A percentile compares a stretch with the other conserved stretches of the same genome.
These are phyloP conservation scores for Phalaenopsis hybrid DNA, from an alignment of 116 monocot species.

Conservation along the genomic window DNA sequence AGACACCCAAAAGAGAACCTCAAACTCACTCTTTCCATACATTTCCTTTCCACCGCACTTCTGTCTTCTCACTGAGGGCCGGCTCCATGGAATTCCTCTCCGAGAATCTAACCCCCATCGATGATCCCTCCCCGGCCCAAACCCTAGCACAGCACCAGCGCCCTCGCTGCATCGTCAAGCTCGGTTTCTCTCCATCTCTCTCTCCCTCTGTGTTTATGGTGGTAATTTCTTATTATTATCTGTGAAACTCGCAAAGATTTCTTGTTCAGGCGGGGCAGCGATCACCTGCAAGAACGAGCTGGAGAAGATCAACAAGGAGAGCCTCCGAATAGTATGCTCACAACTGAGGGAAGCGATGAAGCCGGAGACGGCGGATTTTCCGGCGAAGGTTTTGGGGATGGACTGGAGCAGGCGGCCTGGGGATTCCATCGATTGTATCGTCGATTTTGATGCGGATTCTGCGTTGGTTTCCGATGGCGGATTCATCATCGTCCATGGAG, in stretches of 20 bases:
- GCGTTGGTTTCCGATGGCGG: slow-evolving; percentile 25
- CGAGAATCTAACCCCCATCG: neutral
- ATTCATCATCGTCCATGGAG: slow-evolving; percentile 77
- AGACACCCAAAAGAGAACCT: no score
- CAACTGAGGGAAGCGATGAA: slow-evolving; percentile 69
- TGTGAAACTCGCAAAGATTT: neutral
- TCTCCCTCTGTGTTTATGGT: neutral
- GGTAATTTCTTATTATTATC: neutral
- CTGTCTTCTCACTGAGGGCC: neutral
- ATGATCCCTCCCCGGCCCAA: neutral
- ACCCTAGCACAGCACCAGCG: slow-evolving; percentile 13
- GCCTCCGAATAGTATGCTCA: slow-evolving; percentile 41
- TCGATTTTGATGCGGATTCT: slow-evolving; percentile 14
- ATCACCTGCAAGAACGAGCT: slow-evolving; percentile 88
- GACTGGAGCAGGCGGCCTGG: slow-evolving; percentile 64
- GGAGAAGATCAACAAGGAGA: slow-evolving; percentile 76
- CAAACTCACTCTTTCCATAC: no score
- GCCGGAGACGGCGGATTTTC: slow-evolving; percentile 1
- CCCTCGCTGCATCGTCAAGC: slow-evolving; percentile 92
- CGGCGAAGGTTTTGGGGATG: slow-evolving; percentile 36
- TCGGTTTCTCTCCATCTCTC: slow-evolving; percentile 36
- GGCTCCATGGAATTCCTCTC: neutral
- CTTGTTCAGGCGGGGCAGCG: slow-evolving; percentile 70
- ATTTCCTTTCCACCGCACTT: no score
- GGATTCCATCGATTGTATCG: slow-evolving; percentile 11